Conservation (phyloP, 345 rosid species). For the Mangifera indica region DNA sequence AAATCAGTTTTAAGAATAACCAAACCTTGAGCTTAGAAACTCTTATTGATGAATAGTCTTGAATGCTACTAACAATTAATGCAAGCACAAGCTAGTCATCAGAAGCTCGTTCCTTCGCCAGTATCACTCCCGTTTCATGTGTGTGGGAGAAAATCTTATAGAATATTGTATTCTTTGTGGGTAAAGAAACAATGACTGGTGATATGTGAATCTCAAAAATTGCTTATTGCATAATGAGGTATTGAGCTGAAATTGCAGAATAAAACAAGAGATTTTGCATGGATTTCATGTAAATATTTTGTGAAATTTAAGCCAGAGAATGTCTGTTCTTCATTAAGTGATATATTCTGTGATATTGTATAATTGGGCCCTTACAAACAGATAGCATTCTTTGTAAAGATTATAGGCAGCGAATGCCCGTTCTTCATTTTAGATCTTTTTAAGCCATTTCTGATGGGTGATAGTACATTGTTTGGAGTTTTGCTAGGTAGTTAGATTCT, state of each 20-base stretch:
- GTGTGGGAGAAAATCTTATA: background rate
- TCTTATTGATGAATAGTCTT: conserved; percentile 5
- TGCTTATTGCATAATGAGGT: background rate
- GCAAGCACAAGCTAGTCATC: background rate
- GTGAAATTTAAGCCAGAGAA: too few species aligned
- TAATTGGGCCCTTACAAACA: too few species aligned
- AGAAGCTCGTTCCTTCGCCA: background rate
- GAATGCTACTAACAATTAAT: background rate
- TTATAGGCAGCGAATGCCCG: background rate
- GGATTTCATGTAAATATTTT: too few species aligned
- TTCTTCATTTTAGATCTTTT: background rate
- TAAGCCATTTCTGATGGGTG: background rate
- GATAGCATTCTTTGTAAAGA: too few species aligned
- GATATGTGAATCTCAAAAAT: background rate
- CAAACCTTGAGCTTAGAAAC: background rate
- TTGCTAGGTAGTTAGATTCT: background rate
- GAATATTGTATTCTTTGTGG: background rate
- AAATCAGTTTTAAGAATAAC: background rate
- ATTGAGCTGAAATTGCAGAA: too few species aligned
- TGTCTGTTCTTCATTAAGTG: too few species aligned
- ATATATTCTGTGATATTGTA: too few species aligned
- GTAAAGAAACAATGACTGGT: background rate
- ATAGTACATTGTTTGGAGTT: background rate
- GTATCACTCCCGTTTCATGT: background rate
- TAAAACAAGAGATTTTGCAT: background rate